Percentiles rank a stretch among this genome's conserved stretches.
phyloP scores from a whole-genome alignment of 306 rosid species.

The Vigna reflexopilosa region DNA sequence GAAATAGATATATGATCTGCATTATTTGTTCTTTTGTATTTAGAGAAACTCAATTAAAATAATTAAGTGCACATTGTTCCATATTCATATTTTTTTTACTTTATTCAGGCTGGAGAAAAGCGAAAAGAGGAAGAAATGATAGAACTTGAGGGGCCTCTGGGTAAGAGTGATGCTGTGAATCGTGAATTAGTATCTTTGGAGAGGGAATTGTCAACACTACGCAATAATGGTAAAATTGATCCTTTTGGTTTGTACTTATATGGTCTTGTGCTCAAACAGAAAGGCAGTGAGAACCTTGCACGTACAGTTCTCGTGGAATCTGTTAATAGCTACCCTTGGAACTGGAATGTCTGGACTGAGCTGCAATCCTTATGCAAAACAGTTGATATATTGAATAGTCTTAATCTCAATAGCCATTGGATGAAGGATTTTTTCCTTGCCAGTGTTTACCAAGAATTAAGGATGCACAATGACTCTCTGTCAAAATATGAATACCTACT shows the following conservation, averaged over 20 bases:
- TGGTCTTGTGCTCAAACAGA: conserved; percentile 92
- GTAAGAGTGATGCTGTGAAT: conserved; percentile 80
- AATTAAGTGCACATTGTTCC: conserved; percentile 6
- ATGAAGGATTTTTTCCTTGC: conserved; percentile 97
- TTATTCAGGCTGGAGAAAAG: conserved; percentile 92
- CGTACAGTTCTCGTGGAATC: conserved; percentile 89
- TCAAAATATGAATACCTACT: conserved; percentile 75
- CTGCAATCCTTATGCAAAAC: conserved; percentile 82
- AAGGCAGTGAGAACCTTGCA: conserved; percentile 81
- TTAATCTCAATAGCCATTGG: conserved; percentile 91
- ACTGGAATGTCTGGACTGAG: conserved; percentile 98
- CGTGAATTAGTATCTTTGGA: conserved; percentile 82
- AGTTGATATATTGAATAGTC: conserved; percentile 75
- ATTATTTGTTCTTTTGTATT: not conserved
- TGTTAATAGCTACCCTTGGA: conserved; percentile 97
- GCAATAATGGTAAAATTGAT: conserved; percentile 78
- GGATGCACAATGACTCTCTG: conserved; percentile 82
- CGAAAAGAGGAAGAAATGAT: conserved; percentile 95
- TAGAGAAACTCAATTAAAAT: conserved; percentile 5
- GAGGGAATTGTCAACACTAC: conserved; percentile 81
- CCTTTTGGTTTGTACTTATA: conserved; percentile 88
- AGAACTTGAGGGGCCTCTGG: conserved; percentile 96
- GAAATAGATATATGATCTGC: not conserved
- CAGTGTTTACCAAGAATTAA: conserved; percentile 80
- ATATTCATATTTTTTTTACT: conserved; percentile 3